phyloP scores from a whole-genome alignment of 2,329 filamentous ascomycete genomes.

The Tolypocladium album region DNA sequence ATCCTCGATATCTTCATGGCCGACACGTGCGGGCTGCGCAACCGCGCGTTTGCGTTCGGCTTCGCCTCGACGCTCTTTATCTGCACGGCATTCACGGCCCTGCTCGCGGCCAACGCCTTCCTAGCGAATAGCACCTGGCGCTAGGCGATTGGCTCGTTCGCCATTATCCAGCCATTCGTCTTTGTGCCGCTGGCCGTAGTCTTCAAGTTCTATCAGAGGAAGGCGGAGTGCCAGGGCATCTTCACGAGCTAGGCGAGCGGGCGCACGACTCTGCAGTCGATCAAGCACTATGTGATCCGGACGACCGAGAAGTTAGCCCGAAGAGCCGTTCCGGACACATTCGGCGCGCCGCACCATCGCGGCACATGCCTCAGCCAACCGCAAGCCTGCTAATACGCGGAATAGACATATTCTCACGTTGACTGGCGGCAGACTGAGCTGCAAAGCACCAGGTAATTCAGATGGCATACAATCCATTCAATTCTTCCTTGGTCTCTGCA shows the following conservation, averaged over 20 bases:
- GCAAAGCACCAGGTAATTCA: neutral
- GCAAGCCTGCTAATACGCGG: neutral
- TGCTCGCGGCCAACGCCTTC: conserved; percentile 44
- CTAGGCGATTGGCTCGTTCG: conserved; percentile 59
- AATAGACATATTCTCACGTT: neutral
- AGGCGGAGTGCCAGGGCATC: conserved; percentile 41
- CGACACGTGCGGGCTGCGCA: conserved; percentile 55
- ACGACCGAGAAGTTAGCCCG: neutral
- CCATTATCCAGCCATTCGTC: conserved; percentile 51
- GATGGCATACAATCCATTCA: neutral
- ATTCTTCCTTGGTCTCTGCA: neutral
- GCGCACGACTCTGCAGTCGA: conserved; percentile 31
- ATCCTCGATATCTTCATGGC: conserved; percentile 54
- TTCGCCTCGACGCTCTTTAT: conserved; percentile 55
- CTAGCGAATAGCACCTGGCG: conserved; percentile 34
- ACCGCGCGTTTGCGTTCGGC: conserved; percentile 48
- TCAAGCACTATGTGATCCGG: conserved; percentile 40
- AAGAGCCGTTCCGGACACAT: neutral
- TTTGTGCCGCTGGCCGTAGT: conserved; percentile 50
- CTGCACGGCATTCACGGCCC: conserved; percentile 52
- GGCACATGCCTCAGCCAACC: neutral
- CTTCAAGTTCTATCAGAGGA: conserved; percentile 43
- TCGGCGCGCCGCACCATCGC: neutral
- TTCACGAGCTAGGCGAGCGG: conserved; percentile 23
- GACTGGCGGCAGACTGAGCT: too few relatives aligned